Evolutionary conservation across 192 early-diverging fungal species (phyloP).

Genomic region (Physocladia obscura): DNA sequence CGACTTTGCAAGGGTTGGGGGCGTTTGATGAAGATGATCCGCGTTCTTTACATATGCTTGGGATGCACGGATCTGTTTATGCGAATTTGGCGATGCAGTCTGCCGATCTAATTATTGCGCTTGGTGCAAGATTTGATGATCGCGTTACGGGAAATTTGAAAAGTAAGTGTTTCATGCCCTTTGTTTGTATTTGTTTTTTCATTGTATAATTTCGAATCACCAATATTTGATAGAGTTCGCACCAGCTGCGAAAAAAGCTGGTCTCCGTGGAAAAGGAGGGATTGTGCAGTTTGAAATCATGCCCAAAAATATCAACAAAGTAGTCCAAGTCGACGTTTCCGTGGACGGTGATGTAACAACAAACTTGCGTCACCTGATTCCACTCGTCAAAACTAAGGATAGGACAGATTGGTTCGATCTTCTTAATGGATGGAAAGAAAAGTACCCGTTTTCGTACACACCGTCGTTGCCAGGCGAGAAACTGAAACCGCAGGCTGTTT

Average conservation of each 20-base stretch:
- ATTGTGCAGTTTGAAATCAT: conserved; percentile 99
- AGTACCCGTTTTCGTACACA: conserved; percentile 85
- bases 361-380: conserved; percentile 81
- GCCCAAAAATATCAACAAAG: conserved; percentile 99
- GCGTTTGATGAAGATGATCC: conserved; percentile 91
- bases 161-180: conserved; percentile 19
- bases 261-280: conserved; percentile 83
- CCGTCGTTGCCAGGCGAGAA: conserved; percentile 59
- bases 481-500: conserved; percentile 91
- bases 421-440: conserved; percentile 84
- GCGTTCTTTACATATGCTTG: conserved; percentile 92
- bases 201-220: not conserved
- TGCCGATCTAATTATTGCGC: conserved; percentile 90
- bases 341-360: conserved; percentile 93
- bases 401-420: conserved; percentile 84
- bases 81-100: conserved; percentile 98
- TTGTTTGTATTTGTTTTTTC: not conserved
- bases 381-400: conserved; percentile 63
- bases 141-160: conserved; percentile 91
- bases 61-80: conserved; percentile 98
- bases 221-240: conserved; percentile 75
- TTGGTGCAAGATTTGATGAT: conserved; percentile 98
- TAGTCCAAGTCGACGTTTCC: conserved; percentile 84
- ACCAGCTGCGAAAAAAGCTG: conserved; percentile 87
- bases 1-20: conserved; percentile 91